These are phyloP conservation scores for Suzukiozyma palmioleophila DNA, from an alignment of 1,139 yeast genomes.

Conservation along the genomic window DNA sequence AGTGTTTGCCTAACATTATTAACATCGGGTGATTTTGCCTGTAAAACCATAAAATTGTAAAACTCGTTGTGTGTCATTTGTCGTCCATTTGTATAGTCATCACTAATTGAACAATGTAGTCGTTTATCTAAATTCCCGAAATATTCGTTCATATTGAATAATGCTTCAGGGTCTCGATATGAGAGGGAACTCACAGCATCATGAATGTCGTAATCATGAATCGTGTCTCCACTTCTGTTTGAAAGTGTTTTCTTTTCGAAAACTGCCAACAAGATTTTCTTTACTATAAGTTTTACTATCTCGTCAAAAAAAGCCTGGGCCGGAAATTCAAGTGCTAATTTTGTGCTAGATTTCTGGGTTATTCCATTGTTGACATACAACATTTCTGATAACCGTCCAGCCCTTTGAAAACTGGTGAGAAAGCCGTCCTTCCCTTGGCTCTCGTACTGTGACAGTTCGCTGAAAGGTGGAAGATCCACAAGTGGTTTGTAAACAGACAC, in stretches of 20 bases:
- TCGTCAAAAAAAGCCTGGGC: neutral
- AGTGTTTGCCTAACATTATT: neutral
- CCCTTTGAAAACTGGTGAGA: slow-evolving; percentile 1
- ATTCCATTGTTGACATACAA: neutral
- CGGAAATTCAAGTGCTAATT: neutral
- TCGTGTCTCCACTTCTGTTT: neutral
- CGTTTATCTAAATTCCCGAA: neutral
- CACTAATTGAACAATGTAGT: neutral
- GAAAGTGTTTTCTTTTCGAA: neutral
- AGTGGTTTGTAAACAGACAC: neutral
- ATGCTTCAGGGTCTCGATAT: neutral
- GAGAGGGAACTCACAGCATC: neutral
- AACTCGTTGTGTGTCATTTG: neutral
- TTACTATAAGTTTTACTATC: neutral
- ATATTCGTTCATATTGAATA: neutral
- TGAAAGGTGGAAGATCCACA: neutral
- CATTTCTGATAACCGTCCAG: neutral
- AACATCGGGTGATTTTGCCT: neutral
- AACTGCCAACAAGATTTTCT: neutral
- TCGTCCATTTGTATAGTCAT: neutral
- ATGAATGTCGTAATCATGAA: neutral
- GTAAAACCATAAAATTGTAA: neutral
- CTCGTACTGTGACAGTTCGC: neutral
- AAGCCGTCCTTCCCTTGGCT: neutral
- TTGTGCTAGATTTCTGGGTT: neutral